phyloP scores from a whole-genome alignment of 2,329 filamentous ascomycete genomes.

The Sporothrix globosa region DNA sequence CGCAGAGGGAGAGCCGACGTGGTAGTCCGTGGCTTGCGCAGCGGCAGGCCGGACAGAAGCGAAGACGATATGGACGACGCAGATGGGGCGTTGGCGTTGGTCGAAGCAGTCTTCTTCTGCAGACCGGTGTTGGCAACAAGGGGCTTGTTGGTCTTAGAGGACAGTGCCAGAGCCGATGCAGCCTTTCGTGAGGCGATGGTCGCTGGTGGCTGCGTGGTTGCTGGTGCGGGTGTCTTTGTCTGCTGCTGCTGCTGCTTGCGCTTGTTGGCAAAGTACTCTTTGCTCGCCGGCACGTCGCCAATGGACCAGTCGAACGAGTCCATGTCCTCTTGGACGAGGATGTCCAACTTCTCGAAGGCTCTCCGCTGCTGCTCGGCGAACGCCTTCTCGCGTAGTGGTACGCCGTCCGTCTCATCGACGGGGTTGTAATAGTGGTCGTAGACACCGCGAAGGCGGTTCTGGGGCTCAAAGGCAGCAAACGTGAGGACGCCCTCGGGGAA shows the following conservation, averaged over 20 bases:
- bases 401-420: constrained; percentile 66
- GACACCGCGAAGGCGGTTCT: constrained; percentile 64
- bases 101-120: constrained; percentile 37
- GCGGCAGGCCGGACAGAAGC: constrained; percentile 30
- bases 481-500: constrained; percentile 62
- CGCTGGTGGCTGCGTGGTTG: constrained; percentile 44
- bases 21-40: constrained; percentile 29
- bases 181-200: constrained; percentile 60
- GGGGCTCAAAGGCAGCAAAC: constrained; percentile 60
- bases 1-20: constrained; percentile 29
- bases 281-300: constrained; percentile 57
- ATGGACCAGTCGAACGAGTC: constrained; percentile 65
- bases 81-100: neutral
- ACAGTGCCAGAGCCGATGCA: constrained; percentile 56
- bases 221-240: constrained; percentile 6
- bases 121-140: constrained; percentile 10
- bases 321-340: constrained; percentile 68
- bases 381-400: constrained; percentile 64
- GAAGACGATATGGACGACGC: constrained; percentile 35
- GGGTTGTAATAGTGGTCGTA: constrained; percentile 63
- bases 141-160: constrained; percentile 30
- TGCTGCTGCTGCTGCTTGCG: constrained; percentile 20
- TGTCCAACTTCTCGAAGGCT: constrained; percentile 62
- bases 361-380: constrained; percentile 58
- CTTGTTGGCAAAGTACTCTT: constrained; percentile 42